Conservation (phyloP, 2,329 filamentous ascomycete genomes). For the Teratosphaeria gauchensis region DNA sequence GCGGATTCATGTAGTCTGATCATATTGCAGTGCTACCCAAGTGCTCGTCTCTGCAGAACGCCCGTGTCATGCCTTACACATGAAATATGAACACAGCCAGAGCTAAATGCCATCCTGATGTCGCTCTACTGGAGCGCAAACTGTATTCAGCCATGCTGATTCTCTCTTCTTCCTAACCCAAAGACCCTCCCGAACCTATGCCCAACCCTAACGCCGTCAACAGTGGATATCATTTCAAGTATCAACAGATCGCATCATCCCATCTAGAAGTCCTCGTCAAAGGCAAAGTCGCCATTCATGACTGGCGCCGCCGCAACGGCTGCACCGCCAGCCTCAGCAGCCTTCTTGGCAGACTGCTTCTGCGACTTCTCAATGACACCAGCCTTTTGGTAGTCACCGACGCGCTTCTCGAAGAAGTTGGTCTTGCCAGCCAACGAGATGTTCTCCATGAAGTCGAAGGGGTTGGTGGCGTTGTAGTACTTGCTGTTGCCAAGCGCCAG, state of each 20-base stretch:
- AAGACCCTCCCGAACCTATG: background rate
- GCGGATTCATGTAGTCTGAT: background rate
- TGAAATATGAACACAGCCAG: background rate
- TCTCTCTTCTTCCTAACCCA: background rate
- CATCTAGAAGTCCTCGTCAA: slow-evolving; percentile 91
- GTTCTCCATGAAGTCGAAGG: slow-evolving; percentile 99
- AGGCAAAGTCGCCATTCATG: slow-evolving; percentile 66
- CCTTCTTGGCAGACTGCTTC: slow-evolving; percentile 27
- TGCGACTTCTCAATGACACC: slow-evolving; percentile 92
- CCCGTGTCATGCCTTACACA: background rate
- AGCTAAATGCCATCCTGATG: background rate
- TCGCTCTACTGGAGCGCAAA: background rate
- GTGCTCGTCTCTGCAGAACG: background rate
- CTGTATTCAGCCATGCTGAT: background rate
- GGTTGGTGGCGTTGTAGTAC: slow-evolving; percentile 85
- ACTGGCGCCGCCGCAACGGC: slow-evolving; percentile 37
- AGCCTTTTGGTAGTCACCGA: slow-evolving; percentile 98
- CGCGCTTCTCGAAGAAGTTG: slow-evolving; percentile 99
- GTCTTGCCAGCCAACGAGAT: slow-evolving; percentile 98
- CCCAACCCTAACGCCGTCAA: background rate
- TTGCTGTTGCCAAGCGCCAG: slow-evolving; percentile 90
- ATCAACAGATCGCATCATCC: background rate
- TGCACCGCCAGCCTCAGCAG: slow-evolving; percentile 28
- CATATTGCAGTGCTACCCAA: background rate
- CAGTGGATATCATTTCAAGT: background rate